These are phyloP conservation scores for Kwoniella bestiolae DNA, from an alignment of 768 basidiomycete genomes.

Conservation along the genomic window DNA sequence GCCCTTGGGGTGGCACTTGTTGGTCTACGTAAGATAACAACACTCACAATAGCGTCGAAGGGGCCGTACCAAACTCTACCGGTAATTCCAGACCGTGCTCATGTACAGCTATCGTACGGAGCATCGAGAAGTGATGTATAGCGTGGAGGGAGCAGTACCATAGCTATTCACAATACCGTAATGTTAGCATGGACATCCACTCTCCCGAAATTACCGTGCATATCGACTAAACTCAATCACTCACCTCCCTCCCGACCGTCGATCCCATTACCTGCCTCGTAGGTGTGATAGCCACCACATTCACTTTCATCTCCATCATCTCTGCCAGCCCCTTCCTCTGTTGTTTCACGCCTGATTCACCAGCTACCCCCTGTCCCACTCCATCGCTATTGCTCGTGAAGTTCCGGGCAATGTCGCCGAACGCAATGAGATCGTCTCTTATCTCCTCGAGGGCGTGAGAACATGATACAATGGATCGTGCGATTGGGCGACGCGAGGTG, in stretches of 20 bases:
- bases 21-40: too few relatives aligned
- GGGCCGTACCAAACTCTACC: constrained; percentile 50
- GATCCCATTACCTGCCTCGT: constrained; percentile 41
- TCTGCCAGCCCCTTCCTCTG: constrained; percentile 23
- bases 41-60: constrained; percentile 49
- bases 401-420: constrained; percentile 23
- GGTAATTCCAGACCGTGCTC: constrained; percentile 47
- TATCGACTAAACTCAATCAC: not conserved
- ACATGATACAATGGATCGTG: constrained; percentile 36
- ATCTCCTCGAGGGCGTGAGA: constrained; percentile 25
- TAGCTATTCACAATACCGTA: too few relatives aligned
- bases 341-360: constrained; percentile 8
- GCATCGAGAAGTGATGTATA: constrained; percentile 54
- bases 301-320: constrained; percentile 35
- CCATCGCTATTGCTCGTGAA: not conserved
- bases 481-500: constrained; percentile 24
- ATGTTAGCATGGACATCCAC: too few relatives aligned
- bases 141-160: constrained; percentile 53
- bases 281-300: constrained; percentile 47
- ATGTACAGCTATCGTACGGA: constrained; percentile 51
- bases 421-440: constrained; percentile 27
- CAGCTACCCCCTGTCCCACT: constrained; percentile 18
- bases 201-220: not conserved
- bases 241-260: constrained; percentile 48
- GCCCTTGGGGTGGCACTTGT: too few relatives aligned